These are phyloP conservation scores for Teratosphaeria epicoccoides DNA, from an alignment of 2,329 filamentous ascomycete genomes.

Conservation along the genomic window DNA sequence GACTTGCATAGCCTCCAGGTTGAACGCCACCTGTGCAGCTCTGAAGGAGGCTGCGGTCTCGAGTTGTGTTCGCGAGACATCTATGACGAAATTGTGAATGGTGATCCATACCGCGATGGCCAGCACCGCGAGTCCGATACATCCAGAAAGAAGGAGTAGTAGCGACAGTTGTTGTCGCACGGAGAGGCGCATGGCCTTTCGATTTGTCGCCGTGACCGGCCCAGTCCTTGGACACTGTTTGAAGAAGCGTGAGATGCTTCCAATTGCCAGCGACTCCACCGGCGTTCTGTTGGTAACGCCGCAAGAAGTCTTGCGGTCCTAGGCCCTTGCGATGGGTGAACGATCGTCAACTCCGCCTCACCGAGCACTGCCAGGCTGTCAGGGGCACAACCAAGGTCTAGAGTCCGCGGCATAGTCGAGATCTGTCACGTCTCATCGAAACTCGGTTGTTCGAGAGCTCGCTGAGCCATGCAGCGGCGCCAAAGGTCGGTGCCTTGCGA, in stretches of 20 bases:
- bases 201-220: neutral
- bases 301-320: neutral
- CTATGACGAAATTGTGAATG: conserved; percentile 51
- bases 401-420: neutral
- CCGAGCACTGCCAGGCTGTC: neutral
- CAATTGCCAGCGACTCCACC: neutral
- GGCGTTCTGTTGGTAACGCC: too few relatives aligned
- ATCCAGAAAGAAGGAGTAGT: conserved; percentile 64
- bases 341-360: neutral
- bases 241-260: neutral
- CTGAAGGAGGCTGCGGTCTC: conserved; percentile 76
- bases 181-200: conserved; percentile 59
- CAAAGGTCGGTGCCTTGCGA: neutral
- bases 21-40: conserved; percentile 67
- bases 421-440: neutral
- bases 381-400: neutral
- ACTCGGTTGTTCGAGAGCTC: neutral
- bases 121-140: conserved; percentile 65
- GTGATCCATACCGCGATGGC: conserved; percentile 62
- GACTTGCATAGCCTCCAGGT: conserved; percentile 68
- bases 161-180: conserved; percentile 79
- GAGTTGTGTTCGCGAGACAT: conserved; percentile 48
- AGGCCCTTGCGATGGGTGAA: neutral
- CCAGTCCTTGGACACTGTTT: neutral
- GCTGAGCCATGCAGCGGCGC: neutral